Evolutionary conservation across 768 basidiomycete species (phyloP), one percentile per base, ranked within the genome.

Genomic region (Crassisporium funariophilum): DNA sequence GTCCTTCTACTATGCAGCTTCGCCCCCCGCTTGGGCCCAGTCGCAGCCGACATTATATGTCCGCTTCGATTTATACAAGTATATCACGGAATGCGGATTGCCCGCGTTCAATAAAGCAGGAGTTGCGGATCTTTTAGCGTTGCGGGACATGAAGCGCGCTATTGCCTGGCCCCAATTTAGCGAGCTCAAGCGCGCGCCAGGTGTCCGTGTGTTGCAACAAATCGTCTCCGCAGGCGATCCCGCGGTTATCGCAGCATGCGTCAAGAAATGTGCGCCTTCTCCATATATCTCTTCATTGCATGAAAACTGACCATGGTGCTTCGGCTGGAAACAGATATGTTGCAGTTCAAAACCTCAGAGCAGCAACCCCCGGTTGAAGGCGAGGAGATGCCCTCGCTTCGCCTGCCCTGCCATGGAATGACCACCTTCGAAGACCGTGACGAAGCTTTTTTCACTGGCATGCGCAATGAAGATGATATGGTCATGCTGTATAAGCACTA

Each of bases 381-480:
- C 17, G 47, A 53, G 23, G 46, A 48, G 0, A 53, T 52, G 4
- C 44, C 49, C 10, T 31, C 23, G 6, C 42, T 61, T 23, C 52
- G 52, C 13, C 40, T 63, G 4, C 53, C 58, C 0, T 56, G 49
- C 42, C 27, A 36, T 1, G 49, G 49, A 11, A 17, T 53, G 8
- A 44, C 56, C 17, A 16, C 39, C 11, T 61, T 56, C 20, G 56
- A 58, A 9, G 40, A 46, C 2, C 40, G 15, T 5, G 62, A 61
- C 34, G 20, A 44, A 13, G 13, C 41, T 4, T 52, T 54, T 20
- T 41, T 61, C 10, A 48, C 38, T 17, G 43, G 49, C 15, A 47
- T 63, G 13, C 47, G 52, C 35, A 58, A 61, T 29, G 58, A 63
- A 35, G 51, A 56, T 12, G 41, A 53, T 12, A 48, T 52, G 17